Percentiles rank a stretch among this genome's conserved stretches.
Conservation (phyloP, 129 eudicot genomes). For the Silybum marianum region DNA sequence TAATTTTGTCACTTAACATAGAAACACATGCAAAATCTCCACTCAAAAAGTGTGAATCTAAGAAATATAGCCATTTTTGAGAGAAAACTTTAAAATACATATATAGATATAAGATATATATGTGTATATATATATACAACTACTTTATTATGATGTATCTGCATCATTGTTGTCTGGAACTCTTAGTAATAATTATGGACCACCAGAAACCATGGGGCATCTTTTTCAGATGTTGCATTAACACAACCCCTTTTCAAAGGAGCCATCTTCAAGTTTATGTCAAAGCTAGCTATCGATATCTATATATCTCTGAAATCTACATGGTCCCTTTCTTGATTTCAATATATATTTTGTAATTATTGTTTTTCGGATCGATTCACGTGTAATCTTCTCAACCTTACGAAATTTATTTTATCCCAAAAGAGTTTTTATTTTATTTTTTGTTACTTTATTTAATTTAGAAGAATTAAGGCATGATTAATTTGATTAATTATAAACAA, state of each 20-base stretch:
- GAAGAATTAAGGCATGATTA: background rate
- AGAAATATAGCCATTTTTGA: constrained; percentile 22
- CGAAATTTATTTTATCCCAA: background rate
- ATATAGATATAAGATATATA: background rate
- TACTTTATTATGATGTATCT: constrained; percentile 28
- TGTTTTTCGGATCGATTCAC: constrained; percentile 20
- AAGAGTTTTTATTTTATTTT: background rate
- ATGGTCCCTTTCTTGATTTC: constrained; percentile 36
- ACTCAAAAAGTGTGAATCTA: constrained; percentile 22
- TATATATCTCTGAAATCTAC: constrained; percentile 4
- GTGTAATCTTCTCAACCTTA: constrained; percentile 38
- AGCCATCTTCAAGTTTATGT: constrained; percentile 36
- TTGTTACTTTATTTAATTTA: too few species aligned
- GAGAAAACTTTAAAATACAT: constrained; percentile 13
- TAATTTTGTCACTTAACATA: constrained; percentile 23
- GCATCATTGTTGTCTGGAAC: constrained; percentile 41
- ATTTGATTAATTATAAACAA: background rate
- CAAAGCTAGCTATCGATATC: constrained; percentile 24
- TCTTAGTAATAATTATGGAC: constrained; percentile 32
- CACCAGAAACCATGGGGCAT: constrained; percentile 41
- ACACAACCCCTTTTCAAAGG: constrained; percentile 36
- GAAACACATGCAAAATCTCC: constrained; percentile 35
- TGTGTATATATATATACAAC: background rate
- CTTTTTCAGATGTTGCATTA: constrained; percentile 48
- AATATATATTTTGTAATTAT: constrained; percentile 16